A percentile compares a stretch with the other conserved stretches of the same genome.
Evolutionary conservation across 192 early-diverging fungal genomes (phyloP).

Genomic region (Endogone sp.): DNA sequence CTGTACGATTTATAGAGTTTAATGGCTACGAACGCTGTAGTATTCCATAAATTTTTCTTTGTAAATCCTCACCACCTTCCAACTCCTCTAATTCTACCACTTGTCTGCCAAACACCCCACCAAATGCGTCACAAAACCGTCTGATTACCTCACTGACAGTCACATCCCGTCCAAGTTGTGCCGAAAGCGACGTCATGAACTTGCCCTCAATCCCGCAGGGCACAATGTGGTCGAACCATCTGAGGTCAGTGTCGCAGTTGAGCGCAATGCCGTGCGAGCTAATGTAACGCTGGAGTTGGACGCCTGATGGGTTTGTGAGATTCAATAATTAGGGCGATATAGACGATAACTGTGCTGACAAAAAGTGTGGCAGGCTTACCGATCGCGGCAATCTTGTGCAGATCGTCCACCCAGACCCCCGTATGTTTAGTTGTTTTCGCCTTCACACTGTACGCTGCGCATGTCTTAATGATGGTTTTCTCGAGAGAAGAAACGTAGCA

Average conservation of each 20-base stretch:
- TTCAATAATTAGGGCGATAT: not conserved
- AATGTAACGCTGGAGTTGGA: conserved; percentile 83
- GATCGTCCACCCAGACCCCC: conserved; percentile 86
- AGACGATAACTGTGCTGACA: too few relatives aligned
- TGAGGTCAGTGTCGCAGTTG: conserved; percentile 88
- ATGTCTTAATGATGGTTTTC: conserved; percentile 69
- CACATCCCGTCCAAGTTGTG: conserved; percentile 33
- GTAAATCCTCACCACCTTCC: conserved; percentile 20
- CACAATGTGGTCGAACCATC: conserved; percentile 86
- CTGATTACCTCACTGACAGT: conserved; percentile 53
- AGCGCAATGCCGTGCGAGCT: conserved; percentile 93
- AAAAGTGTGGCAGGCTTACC: too few relatives aligned
- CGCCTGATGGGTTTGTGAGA: conserved; percentile 39
- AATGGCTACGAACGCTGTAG: not conserved
- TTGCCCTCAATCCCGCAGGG: conserved; percentile 85
- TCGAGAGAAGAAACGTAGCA: conserved; percentile 82
- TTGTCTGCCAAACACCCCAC: conserved; percentile 36
- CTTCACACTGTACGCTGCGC: conserved; percentile 57
- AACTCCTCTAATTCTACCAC: conserved; percentile 34
- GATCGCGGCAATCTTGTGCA: conserved; percentile 90
- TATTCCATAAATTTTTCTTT: not conserved
- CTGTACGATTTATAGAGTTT: too few relatives aligned
- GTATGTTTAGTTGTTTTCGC: conserved; percentile 71
- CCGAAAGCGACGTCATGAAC: conserved; percentile 67
- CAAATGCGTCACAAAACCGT: conserved; percentile 40